Conservation (phyloP, 2,329 filamentous ascomycete species). For the Calycina herbarum region DNA sequence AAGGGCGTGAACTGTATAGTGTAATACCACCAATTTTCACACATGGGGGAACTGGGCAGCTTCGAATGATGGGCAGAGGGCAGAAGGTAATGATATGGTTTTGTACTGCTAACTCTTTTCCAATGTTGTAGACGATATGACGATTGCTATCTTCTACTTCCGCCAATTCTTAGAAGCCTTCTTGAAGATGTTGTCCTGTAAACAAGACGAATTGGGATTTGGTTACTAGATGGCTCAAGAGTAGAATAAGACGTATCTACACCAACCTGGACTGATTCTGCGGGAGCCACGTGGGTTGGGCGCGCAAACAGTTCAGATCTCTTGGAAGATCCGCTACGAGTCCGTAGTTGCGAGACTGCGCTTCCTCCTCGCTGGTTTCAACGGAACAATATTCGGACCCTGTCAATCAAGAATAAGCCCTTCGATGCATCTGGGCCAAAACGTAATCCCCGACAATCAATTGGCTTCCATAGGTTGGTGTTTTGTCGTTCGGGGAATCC, state of each 20-base stretch:
- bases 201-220: neutral
- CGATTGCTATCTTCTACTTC: neutral
- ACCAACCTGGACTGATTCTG: neutral
- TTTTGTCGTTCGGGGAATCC: neutral
- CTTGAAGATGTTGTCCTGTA: neutral
- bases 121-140: neutral
- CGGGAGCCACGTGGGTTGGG: neutral
- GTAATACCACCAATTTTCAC: constrained; percentile 23
- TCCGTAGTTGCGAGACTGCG: neutral
- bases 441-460: neutral
- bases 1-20: constrained; percentile 9
- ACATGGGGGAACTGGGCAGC: neutral
- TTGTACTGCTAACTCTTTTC: neutral
- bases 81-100: neutral
- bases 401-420: neutral
- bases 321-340: neutral
- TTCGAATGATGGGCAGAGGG: neutral
- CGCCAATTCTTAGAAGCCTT: neutral
- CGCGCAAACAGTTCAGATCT: neutral
- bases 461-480: neutral
- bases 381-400: constrained; percentile 1
- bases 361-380: neutral
- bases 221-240: neutral
- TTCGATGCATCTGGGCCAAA: neutral
- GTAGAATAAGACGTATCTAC: neutral